These are phyloP conservation scores for Aspergillus sp. DNA, from an alignment of 2,329 filamentous ascomycete genomes.

Conservation along the genomic window DNA sequence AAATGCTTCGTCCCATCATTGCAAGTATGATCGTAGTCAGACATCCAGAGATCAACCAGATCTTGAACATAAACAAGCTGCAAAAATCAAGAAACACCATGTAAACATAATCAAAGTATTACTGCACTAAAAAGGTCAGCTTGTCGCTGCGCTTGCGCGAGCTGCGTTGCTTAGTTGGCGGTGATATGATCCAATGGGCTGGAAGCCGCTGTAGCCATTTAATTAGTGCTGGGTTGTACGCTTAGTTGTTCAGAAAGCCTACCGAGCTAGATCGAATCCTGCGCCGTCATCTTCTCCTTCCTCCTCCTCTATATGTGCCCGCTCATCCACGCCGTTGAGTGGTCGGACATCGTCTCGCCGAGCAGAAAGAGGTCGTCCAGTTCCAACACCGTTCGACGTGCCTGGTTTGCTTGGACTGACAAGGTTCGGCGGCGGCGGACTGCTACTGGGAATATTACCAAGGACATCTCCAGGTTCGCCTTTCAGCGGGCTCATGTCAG, in stretches of 20 bases:
- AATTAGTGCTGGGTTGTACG: not conserved
- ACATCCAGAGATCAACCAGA: constrained; percentile 13
- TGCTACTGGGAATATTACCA: constrained; percentile 51
- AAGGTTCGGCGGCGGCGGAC: constrained; percentile 52
- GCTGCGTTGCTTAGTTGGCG: constrained; percentile 47
- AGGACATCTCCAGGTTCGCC: constrained; percentile 43
- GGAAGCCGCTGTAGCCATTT: constrained; percentile 46
- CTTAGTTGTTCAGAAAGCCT: constrained; percentile 22
- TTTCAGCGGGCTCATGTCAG: constrained; percentile 54
- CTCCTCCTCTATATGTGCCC: constrained; percentile 31
- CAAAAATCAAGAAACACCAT: constrained; percentile 1
- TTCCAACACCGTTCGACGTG: constrained; percentile 35
- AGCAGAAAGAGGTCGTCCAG: constrained; percentile 36
- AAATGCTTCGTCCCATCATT: constrained; percentile 20
- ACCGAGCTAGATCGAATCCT: constrained; percentile 55
- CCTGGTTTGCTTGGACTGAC: constrained; percentile 51
- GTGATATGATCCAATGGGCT: constrained; percentile 54
- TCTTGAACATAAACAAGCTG: not conserved
- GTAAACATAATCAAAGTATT: not conserved
- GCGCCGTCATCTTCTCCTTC: constrained; percentile 47
- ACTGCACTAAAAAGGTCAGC: not conserved
- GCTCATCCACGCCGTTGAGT: constrained; percentile 21
- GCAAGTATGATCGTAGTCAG: constrained; percentile 13
- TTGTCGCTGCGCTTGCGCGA: constrained; percentile 39
- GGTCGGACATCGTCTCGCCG: constrained; percentile 34